A percentile compares a stretch with the other conserved stretches of the same genome.
phyloP scores from a whole-genome alignment of 1,139 yeast genomes.

The Diutina pseudorugosa region DNA sequence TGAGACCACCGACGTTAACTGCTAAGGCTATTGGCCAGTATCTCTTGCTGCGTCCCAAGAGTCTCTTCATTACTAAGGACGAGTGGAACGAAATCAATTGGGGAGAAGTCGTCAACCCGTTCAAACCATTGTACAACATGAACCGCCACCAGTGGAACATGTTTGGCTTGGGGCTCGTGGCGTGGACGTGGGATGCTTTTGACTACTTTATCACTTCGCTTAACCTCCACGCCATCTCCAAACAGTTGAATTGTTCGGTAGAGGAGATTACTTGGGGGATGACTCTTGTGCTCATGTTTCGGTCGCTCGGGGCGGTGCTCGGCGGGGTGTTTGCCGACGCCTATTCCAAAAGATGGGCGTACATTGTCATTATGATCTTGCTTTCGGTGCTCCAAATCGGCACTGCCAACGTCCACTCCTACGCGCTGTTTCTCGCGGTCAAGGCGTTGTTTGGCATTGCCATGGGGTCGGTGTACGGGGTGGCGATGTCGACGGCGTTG shows the following conservation, averaged over 20 bases:
- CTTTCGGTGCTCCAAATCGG: conserved; percentile 56
- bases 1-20: neutral
- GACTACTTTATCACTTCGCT: conserved; percentile 66
- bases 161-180: conserved; percentile 49
- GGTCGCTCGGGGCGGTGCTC: conserved; percentile 66
- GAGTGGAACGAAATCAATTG: conserved; percentile 2
- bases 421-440: conserved; percentile 55
- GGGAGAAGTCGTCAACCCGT: conserved; percentile 28
- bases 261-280: conserved; percentile 68
- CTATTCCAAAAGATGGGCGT: conserved; percentile 67
- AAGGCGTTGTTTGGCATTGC: conserved; percentile 56
- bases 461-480: conserved; percentile 64
- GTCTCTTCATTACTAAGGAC: neutral
- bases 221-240: conserved; percentile 44
- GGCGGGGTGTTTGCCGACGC: conserved; percentile 59
- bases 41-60: neutral
- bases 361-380: conserved; percentile 37
- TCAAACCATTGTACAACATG: conserved; percentile 37
- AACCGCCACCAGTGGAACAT: conserved; percentile 46
- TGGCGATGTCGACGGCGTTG: conserved; percentile 54
- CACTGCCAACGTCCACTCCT: conserved; percentile 58
- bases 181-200: conserved; percentile 75
- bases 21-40: neutral
- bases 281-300: conserved; percentile 65
- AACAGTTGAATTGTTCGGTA: conserved; percentile 33